These are phyloP conservation scores for Elsinoe batatas DNA, from an alignment of 2,329 filamentous ascomycete species.

Conservation along the genomic window DNA sequence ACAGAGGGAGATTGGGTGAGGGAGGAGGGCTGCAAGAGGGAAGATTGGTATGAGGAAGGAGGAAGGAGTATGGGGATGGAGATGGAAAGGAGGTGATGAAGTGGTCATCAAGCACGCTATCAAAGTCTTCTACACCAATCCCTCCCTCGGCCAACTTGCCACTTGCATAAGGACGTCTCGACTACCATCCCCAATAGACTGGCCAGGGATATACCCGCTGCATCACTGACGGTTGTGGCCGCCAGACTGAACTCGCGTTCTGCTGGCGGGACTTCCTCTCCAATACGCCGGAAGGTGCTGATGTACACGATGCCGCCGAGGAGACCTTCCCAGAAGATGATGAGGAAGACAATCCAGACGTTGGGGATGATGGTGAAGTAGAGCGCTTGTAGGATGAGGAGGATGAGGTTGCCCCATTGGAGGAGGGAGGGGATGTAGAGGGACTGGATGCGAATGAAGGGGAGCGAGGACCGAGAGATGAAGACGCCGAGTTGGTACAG, in stretches of 20 bases:
- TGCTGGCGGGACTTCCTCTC: conserved; percentile 63
- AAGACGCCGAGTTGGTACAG: conserved; percentile 95
- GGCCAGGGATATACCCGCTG: conserved; percentile 79
- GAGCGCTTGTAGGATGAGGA: conserved; percentile 68
- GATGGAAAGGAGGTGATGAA: neutral
- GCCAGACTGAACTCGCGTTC: conserved; percentile 87
- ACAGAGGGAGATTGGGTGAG: neutral
- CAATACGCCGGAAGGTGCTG: conserved; percentile 90
- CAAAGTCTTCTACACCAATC: conserved; percentile 45
- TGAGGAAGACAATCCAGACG: conserved; percentile 72
- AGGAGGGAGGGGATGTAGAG: conserved; percentile 76
- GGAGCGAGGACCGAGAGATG: conserved; percentile 81
- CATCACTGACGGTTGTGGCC: conserved; percentile 86
- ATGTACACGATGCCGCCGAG: conserved; percentile 90
- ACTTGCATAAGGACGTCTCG: conserved; percentile 72
- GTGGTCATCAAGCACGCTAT: conserved; percentile 37
- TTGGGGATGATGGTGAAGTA: conserved; percentile 66
- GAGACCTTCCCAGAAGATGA: conserved; percentile 91
- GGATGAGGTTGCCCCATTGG: conserved; percentile 64
- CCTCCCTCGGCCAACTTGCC: conserved; percentile 72
- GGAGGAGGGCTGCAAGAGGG: neutral
- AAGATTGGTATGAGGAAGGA: neutral
- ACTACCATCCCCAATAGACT: conserved; percentile 74
- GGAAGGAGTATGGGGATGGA: neutral
- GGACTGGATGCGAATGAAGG: conserved; percentile 70